Percentiles rank a stretch among this genome's conserved stretches.
These are phyloP conservation scores for Daldinia loculata DNA, from an alignment of 495 filamentous ascomycete species.

Conservation along the genomic window DNA sequence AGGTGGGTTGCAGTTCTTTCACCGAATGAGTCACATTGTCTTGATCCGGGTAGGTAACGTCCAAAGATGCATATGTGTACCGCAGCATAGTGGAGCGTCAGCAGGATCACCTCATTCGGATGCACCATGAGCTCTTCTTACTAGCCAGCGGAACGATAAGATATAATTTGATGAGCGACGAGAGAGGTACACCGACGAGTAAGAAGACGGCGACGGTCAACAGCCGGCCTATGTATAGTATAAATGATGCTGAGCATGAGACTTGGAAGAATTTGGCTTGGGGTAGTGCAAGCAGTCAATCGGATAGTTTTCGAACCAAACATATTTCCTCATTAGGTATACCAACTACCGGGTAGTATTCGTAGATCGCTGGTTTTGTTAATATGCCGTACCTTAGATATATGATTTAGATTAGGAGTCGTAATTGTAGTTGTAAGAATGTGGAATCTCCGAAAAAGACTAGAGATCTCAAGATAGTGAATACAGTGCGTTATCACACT, in stretches of 20 bases:
- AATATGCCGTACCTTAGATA: background rate
- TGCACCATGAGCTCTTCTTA: background rate
- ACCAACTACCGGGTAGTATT: background rate
- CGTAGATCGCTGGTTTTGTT: background rate
- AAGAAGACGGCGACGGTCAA: background rate
- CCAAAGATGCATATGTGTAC: background rate
- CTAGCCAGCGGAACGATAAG: background rate
- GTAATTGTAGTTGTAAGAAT: background rate
- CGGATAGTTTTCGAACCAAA: background rate
- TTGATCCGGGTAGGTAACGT: background rate
- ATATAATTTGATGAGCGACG: background rate
- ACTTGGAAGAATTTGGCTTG: background rate
- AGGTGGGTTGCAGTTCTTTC: background rate
- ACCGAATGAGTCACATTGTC: conserved; percentile 2
- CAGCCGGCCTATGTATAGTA: background rate
- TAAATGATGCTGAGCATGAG: background rate
- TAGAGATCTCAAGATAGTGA: background rate
- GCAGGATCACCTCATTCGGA: conserved; percentile 1
- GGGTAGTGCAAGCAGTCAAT: background rate
- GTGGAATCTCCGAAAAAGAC: background rate
- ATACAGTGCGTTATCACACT: background rate
- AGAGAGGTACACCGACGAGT: background rate
- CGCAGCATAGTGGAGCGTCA: background rate
- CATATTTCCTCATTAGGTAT: background rate
- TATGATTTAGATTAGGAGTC: background rate